Percentiles rank a stretch among this genome's conserved stretches.
These are phyloP conservation scores for Triticum timopheevii DNA, from an alignment of 176 grass and related monocot species.

Conservation along the genomic window DNA sequence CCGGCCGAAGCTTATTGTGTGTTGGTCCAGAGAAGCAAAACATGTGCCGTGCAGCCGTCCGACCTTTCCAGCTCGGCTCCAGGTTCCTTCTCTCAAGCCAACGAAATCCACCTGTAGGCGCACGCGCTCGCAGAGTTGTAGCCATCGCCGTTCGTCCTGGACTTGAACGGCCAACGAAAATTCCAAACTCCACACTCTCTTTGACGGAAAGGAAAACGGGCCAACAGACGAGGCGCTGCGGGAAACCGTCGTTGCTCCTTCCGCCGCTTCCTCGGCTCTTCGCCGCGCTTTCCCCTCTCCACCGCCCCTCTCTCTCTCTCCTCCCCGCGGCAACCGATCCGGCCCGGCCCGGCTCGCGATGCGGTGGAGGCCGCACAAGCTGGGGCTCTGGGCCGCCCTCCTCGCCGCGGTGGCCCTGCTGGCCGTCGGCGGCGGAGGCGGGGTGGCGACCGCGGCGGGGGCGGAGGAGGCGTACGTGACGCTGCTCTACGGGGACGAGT, in stretches of 20 bases:
- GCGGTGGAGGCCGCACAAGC: not conserved
- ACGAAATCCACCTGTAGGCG: conserved; percentile 7
- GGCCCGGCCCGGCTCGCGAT: not conserved
- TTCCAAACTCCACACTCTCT: not conserved
- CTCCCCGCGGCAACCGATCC: not conserved
- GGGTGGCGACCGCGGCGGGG: not conserved
- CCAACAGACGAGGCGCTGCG: not conserved
- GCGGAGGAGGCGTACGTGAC: conserved; percentile 64
- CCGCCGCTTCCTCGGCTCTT: not conserved
- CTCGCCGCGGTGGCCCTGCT: conserved; percentile 23
- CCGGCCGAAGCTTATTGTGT: too few relatives aligned
- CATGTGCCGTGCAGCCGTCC: not conserved
- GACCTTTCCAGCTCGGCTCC: not conserved
- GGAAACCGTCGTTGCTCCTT: not conserved
- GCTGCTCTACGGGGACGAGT: conserved; percentile 79
- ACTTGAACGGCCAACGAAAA: conserved; percentile 20
- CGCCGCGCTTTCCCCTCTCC: not conserved
- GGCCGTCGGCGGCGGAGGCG: not conserved
- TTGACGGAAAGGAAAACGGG: not conserved
- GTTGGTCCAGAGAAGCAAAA: too few relatives aligned
- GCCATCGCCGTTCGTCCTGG: conserved; percentile 9
- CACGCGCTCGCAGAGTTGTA: not conserved
- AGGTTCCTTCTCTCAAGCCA: not conserved
- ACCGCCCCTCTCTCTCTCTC: not conserved
- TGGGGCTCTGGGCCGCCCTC: conserved; percentile 23